Base-by-base conservation (phyloP, 83 land plant genomes). In the Thuja plicata region DNA sequence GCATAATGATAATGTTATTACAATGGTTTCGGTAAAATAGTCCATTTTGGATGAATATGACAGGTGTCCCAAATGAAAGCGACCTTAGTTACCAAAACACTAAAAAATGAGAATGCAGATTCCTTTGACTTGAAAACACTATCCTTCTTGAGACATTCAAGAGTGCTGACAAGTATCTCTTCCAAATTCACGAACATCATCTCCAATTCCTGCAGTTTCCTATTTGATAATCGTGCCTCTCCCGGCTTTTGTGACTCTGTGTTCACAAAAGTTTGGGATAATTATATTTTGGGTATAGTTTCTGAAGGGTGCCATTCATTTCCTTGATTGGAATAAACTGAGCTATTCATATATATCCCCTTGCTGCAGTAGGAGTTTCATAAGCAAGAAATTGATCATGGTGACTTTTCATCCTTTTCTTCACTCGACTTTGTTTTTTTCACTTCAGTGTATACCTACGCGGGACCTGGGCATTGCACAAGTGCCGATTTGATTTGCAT, bases 331-430 rank as follows among this genome's bases (percentile, higher is more conserved):
- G 55, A 7, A 91, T 54, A 2, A 8, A 0, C 54, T 92, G 88
- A 40, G 93, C 84, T 12, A 85, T 46, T 38, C 93, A 93, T 55
- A 93, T 35, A 88, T 93, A 93, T 86, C 96, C 74, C 43, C 93
- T 94, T 21, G 86, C 79, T 32, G 94, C 96, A 38, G 92, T 89
- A 15, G 88, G 86, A 32, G 88, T 89, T 87, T 92, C 92, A 60
- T 91, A 94, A 41, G 87, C 35, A 4, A 93, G 86, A n/a, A n/a
- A n/a, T n/a, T n/a, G n/a, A n/a, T n/a, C n/a, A n/a, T n/a, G n/a
- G n/a, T n/a, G n/a, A n/a, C n/a, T n/a, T n/a, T n/a, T n/a, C n/a
- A n/a, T n/a, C n/a, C n/a, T n/a, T n/a, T n/a, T n/a, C n/a, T n/a
- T n/a, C n/a, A n/a, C n/a, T n/a, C n/a, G n/a, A n/a, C n/a, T n/a